Evolutionary conservation across 148 eudicot genomes (phyloP), one percentile per base, ranked within the genome.

Genomic region (Cornus suecica): DNA sequence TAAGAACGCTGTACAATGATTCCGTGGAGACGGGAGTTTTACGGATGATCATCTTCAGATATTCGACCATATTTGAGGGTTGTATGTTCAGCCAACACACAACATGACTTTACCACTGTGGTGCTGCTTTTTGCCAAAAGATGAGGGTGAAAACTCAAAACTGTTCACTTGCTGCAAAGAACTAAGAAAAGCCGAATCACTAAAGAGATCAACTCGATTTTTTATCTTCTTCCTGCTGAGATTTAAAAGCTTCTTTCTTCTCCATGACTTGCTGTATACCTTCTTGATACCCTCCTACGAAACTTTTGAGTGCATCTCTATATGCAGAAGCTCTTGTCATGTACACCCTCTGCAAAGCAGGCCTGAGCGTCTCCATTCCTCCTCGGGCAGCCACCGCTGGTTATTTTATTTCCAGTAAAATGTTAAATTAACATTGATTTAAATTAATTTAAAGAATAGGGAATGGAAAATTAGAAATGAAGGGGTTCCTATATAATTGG

Each of bases 251-350:
- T 68, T 88, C 84, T 32, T 37, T 37, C 42, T 86, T 89, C 80
- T 88, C 94, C 94, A 87, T 90, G 69, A 87, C 87, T 70, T 92
- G 80, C 69, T 89, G 96, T 51, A 94, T 82, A 18, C 99, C 99
- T 82, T 94, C 94, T 81, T 92, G 92, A 86, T 94, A 94, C 13
- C 98, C 97, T 56, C 83, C 81, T 27, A 94, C 87, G 75, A 92
- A 94, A 80, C 93, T 88, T 80, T 83, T 94, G 32, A 92, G 81
- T 48, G 96, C 98, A 87, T 94, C 98, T 83, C 86, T 87, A 83
- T 94, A 94, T 41, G 96, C 87, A 24, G 98, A 90, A 74, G 92
- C 93, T 88, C 92, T 79, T 41, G 94, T 90, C 98, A 94, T 94
- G 88, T 94, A 94, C 45, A 92, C 81, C 42, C 8, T 8, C 42